A percentile compares a stretch with the other conserved stretches of the same genome.
Evolutionary conservation across 441 rosid genomes (phyloP).

Genomic region (Macaranga tanarius): DNA sequence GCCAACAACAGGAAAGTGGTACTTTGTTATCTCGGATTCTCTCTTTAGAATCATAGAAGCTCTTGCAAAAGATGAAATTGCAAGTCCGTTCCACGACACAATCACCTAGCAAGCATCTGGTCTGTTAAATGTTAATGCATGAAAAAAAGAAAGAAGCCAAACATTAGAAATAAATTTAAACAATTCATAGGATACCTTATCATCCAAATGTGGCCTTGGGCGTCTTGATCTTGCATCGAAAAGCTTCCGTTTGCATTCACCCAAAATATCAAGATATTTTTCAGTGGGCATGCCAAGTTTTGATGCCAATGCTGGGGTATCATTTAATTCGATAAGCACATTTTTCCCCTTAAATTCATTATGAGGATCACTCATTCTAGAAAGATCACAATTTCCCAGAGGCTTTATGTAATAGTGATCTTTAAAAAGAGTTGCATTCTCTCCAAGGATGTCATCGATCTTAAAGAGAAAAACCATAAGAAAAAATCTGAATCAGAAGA

Average conservation of each 20-base stretch:
- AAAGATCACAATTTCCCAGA: constrained; percentile 82
- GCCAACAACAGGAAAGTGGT: constrained; percentile 68
- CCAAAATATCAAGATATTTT: constrained; percentile 67
- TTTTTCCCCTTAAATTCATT: constrained; percentile 74
- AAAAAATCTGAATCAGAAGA: constrained; percentile 3
- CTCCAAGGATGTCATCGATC: constrained; percentile 79
- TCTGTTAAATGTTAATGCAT: constrained; percentile 15
- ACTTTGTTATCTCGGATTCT: constrained; percentile 49
- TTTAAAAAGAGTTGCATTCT: constrained; percentile 68
- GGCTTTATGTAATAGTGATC: constrained; percentile 78
- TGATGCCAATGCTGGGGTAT: constrained; percentile 54
- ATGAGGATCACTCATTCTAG: constrained; percentile 84
- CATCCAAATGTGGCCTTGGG: constrained; percentile 94
- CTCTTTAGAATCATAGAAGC: constrained; percentile 72
- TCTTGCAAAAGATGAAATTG: constrained; percentile 80
- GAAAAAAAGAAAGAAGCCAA: constrained; percentile 23
- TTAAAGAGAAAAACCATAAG: constrained; percentile 28
- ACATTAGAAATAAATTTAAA: constrained; percentile 4
- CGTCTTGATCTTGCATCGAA: constrained; percentile 62
- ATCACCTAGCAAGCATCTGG: constrained; percentile 55
- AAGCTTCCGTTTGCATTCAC: constrained; percentile 72
- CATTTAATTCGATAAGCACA: constrained; percentile 78
- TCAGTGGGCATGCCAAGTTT: constrained; percentile 53
- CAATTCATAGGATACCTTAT: constrained; percentile 50
- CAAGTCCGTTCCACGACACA: constrained; percentile 93